A percentile compares a stretch with the other conserved stretches of the same genome.
Conservation (phyloP, 2,329 filamentous ascomycete species). For the Verticillium alfalfae region DNA sequence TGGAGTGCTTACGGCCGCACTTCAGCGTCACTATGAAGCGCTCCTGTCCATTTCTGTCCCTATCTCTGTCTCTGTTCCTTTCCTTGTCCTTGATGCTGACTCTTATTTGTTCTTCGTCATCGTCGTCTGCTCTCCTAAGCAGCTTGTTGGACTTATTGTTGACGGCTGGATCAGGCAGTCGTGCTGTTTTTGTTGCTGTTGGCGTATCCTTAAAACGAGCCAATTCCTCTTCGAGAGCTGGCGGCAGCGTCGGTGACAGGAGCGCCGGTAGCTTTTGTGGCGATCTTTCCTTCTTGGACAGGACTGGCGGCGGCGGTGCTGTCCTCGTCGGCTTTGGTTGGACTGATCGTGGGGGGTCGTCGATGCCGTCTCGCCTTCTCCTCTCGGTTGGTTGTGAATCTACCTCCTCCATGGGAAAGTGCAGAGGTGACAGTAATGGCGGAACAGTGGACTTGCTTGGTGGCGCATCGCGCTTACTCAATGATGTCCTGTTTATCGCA, state of each 20-base stretch:
- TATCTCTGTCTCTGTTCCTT: slow-evolving; percentile 11
- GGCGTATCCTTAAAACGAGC: slow-evolving; percentile 11
- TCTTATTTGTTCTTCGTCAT: slow-evolving; percentile 24
- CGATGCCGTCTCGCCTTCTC: slow-evolving; percentile 18
- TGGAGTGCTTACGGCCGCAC: slow-evolving; percentile 40
- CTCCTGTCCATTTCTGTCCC: slow-evolving; percentile 12
- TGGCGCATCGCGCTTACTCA: slow-evolving; percentile 29
- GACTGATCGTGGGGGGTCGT: slow-evolving; percentile 5
- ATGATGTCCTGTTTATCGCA: slow-evolving; percentile 26
- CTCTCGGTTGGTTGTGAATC: slow-evolving; percentile 17
- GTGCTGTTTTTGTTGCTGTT: slow-evolving; percentile 13
- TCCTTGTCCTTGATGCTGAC: slow-evolving; percentile 5
- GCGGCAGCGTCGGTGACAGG: slow-evolving; percentile 51
- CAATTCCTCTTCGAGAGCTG: slow-evolving; percentile 43
- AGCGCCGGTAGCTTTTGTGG: slow-evolving; percentile 38
- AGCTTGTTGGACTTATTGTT: slow-evolving; percentile 19
- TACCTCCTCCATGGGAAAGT: slow-evolving; percentile 35
- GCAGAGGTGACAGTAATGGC: slow-evolving; percentile 47
- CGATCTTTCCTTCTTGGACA: slow-evolving; percentile 30
- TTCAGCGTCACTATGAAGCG: slow-evolving; percentile 39
- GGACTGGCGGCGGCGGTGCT: slow-evolving; percentile 16
- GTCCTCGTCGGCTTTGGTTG: slow-evolving; percentile 7
- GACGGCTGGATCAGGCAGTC: slow-evolving; percentile 23
- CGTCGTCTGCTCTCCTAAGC: slow-evolving; percentile 24
- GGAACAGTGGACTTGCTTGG: slow-evolving; percentile 37